Base-by-base conservation (phyloP, 2,329 filamentous ascomycete genomes). In the Simplicillium sp. region DNA sequence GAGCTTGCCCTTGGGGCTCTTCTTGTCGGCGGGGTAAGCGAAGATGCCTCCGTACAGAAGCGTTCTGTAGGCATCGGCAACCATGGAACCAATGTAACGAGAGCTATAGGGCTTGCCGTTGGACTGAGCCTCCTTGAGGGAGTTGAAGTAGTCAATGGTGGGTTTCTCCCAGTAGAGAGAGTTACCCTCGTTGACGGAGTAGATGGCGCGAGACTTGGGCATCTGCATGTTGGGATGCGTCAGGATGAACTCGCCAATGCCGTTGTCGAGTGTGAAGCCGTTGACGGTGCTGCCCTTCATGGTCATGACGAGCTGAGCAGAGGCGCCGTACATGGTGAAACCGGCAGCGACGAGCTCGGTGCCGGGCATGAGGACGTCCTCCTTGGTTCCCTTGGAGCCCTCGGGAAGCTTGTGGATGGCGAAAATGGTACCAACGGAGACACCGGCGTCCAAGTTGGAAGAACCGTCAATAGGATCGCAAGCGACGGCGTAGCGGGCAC, bases 321-420 rank as follows among this genome's bases (percentile, higher is more conserved):
- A 96, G 52, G 92, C 92, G 58, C 92, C 92, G 67, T 98, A 98
- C 92, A 98, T 98, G 65, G 92, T 98, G 75, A 98, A 98, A n/a
- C 92, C 92, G 16, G 87, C 82, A 29, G 92, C 90, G 15, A 97
- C 77, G 50, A 97, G 78, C 65, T 96, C 89, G 2, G 85, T 90
- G 42, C 92, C 92, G 1, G 92, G 85, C 64, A 81, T 82, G 45
- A 97, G 76, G 46, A 98, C 77, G 61, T 97, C 89, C 56, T 94
- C 87, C 53, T 84, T 82, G 44, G 75, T 82, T 49, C 84, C 85
- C 44, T 68, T 72, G 12, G 83, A 80, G 48, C 75, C 81, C 12
- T 94, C 87, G 44, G 82, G 77, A 16, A 97, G 79, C 70, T 89
- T 88, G 75, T 92, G 92, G 54, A 98, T 79, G 50, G 80, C 89